A percentile compares a stretch with the other conserved stretches of the same genome.
Evolutionary conservation across 345 rosid species (phyloP).

Genomic region (Populus davidiana): DNA sequence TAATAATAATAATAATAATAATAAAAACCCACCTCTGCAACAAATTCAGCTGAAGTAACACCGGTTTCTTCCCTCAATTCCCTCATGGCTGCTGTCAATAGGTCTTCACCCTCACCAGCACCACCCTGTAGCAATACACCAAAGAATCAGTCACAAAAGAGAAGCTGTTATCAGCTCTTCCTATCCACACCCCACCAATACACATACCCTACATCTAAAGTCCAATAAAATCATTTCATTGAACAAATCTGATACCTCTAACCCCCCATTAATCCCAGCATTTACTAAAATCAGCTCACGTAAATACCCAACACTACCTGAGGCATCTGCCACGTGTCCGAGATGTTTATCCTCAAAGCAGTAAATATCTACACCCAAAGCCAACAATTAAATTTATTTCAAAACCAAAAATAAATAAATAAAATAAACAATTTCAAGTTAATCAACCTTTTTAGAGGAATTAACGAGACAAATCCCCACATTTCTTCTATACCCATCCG

Average conservation of each 20-base stretch:
- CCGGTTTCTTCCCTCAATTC: slow-evolving; percentile 97
- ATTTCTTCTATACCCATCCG: slow-evolving; percentile 27
- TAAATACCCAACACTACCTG: slow-evolving; percentile 14
- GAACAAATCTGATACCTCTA: background rate
- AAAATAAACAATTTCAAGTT: background rate
- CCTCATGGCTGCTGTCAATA: slow-evolving; percentile 71
- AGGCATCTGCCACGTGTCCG: slow-evolving; percentile 32
- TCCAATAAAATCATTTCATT: background rate
- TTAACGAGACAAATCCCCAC: slow-evolving; percentile 31
- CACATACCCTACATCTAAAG: background rate
- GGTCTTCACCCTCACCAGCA: slow-evolving; percentile 82
- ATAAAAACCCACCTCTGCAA: slow-evolving; percentile 61
- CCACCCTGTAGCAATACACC: slow-evolving; percentile 57
- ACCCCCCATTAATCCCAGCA: background rate
- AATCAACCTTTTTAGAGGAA: slow-evolving; percentile 11
- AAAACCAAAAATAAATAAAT: background rate
- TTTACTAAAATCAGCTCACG: background rate
- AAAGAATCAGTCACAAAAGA: background rate
- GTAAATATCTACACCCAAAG: slow-evolving; percentile 20
- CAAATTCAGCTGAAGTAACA: slow-evolving; percentile 70
- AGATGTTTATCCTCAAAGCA: slow-evolving; percentile 21
- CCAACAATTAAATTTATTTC: background rate
- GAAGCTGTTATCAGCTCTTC: background rate
- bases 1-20: slow-evolving; percentile 13
- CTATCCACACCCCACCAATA: background rate